Percentiles rank a stretch among this genome's conserved stretches.
These are phyloP conservation scores for Poa annua DNA, from an alignment of 176 grass and related monocot genomes.

Conservation along the genomic window DNA sequence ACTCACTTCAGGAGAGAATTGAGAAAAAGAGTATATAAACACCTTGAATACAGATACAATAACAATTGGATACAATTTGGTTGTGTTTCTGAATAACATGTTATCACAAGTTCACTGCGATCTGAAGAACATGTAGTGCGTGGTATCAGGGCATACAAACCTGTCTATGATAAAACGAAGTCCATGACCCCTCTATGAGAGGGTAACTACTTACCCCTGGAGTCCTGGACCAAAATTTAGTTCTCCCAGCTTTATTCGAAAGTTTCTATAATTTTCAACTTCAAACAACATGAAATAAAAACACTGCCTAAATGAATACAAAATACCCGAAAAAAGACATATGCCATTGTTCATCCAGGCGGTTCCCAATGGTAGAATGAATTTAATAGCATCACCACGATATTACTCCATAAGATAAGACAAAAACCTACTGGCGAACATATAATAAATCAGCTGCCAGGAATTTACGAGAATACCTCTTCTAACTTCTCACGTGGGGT, in stretches of 20 bases:
- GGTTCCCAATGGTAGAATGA: neutral
- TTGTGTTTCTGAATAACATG: neutral
- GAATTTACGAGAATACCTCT: slow-evolving; percentile 61
- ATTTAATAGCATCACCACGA: neutral
- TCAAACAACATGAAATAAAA: neutral
- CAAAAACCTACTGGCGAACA: neutral
- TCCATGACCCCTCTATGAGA: neutral
- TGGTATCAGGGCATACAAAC: neutral
- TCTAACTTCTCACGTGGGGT: slow-evolving; percentile 76
- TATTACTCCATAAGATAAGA: neutral
- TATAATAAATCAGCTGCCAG: neutral
- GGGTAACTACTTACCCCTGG: neutral
- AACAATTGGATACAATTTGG: neutral
- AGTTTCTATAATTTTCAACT: neutral
- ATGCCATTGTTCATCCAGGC: neutral
- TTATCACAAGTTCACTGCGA: neutral
- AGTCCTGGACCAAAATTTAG: neutral
- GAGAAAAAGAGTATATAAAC: neutral
- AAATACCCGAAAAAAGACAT: neutral
- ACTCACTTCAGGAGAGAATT: neutral
- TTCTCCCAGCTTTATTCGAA: neutral
- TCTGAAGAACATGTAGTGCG: neutral
- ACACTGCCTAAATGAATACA: neutral
- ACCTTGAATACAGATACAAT: neutral
- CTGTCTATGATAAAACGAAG: neutral